Percentiles rank a stretch among this genome's conserved stretches.
Evolutionary conservation across 164 flowering plant species (phyloP).

Genomic region (Houttuynia cordata): DNA sequence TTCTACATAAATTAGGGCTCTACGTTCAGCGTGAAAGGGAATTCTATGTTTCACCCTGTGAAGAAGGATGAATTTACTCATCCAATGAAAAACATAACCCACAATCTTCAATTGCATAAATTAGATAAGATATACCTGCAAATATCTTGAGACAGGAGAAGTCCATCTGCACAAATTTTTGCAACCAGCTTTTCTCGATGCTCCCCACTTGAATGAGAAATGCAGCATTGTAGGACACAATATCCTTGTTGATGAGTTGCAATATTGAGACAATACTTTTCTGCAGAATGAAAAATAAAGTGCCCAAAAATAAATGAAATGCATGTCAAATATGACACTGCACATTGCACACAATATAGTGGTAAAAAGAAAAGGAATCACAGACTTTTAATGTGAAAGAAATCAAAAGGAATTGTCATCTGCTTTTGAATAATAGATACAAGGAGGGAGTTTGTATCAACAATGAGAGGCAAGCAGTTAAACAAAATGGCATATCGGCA

Average conservation of each 20-base stretch:
- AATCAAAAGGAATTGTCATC: no score
- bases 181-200: slow-evolving; percentile 27
- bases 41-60: background rate
- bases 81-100: background rate
- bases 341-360: no score
- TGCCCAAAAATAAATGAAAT: slow-evolving; percentile 11
- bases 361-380: no score
- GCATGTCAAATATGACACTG: no score
- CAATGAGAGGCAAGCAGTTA: no score
- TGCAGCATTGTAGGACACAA: slow-evolving; percentile 42
- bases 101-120: background rate
- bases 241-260: slow-evolving; percentile 51
- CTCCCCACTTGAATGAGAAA: slow-evolving; percentile 30
- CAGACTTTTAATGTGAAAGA: no score
- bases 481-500: no score
- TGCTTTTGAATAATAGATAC: no score
- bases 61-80: background rate
- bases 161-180: slow-evolving; percentile 31
- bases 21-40: no score
- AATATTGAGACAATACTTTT: slow-evolving; percentile 36
- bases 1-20: no score
- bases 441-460: no score
- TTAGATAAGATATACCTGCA: slow-evolving; percentile 32
- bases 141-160: slow-evolving; percentile 41
- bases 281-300: slow-evolving; percentile 39